Conservation (phyloP, 2,329 filamentous ascomycete genomes). For the Pseudogymnoascus sp. region DNA sequence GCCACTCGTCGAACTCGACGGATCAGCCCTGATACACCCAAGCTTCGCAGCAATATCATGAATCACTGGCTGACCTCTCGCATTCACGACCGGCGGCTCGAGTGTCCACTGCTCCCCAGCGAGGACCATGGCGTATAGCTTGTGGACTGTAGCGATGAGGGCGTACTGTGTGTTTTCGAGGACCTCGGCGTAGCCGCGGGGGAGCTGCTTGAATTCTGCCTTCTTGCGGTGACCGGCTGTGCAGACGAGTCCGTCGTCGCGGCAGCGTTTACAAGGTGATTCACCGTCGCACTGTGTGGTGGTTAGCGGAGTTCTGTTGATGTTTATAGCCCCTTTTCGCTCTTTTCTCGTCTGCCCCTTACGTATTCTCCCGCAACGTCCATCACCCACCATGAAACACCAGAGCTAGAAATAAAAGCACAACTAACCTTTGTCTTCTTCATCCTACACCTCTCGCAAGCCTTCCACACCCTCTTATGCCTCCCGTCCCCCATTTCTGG, state of each 20-base stretch:
- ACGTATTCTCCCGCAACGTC: no score
- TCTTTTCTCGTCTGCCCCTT: no score
- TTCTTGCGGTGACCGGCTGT: conserved; percentile 56
- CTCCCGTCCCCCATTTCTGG: conserved; percentile 36
- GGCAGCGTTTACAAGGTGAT: conserved; percentile 58
- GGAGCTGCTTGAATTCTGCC: conserved; percentile 60
- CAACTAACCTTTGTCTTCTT: conserved; percentile 57
- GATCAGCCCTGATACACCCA: conserved; percentile 54
- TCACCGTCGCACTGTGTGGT: conserved; percentile 50
- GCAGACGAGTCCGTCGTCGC: conserved; percentile 56
- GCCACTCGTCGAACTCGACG: conserved; percentile 16
- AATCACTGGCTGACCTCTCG: conserved; percentile 53
- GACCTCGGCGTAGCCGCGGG: conserved; percentile 55
- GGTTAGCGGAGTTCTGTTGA: conserved; percentile 14
- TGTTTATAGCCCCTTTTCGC: background rate
- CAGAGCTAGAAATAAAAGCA: background rate
- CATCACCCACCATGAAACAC: no score
- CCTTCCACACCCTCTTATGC: conserved; percentile 60
- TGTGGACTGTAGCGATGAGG: conserved; percentile 56
- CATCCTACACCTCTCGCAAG: conserved; percentile 58
- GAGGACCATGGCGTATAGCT: conserved; percentile 56
- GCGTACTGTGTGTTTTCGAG: conserved; percentile 58
- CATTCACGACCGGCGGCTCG: conserved; percentile 56
- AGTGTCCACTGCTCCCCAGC: conserved; percentile 51
- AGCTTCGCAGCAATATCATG: conserved; percentile 58